These are phyloP conservation scores for Lepiota venenata DNA, from an alignment of 768 basidiomycete genomes.

Conservation along the genomic window DNA sequence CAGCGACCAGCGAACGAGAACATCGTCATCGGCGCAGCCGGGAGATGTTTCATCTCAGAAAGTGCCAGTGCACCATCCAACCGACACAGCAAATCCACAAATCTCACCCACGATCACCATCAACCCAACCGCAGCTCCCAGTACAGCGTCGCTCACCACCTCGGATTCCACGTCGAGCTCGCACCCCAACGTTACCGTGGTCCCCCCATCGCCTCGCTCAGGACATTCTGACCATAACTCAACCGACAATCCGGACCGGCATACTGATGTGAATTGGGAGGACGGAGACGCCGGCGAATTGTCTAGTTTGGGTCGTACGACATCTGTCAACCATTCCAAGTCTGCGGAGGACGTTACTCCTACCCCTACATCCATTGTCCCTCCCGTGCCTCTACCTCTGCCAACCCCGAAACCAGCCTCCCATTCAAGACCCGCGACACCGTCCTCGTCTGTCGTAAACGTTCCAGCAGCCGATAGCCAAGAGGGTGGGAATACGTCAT, in stretches of 20 bases:
- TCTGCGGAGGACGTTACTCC: constrained; percentile 3
- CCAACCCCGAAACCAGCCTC: background rate
- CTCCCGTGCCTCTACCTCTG: background rate
- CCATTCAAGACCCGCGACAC: background rate
- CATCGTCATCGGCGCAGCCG: background rate
- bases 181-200: constrained; percentile 5
- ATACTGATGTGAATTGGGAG: constrained; percentile 1
- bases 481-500: constrained; percentile 7
- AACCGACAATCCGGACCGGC: constrained; percentile 8
- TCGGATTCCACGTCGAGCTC: background rate
- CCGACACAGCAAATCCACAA: background rate
- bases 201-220: constrained; percentile 6
- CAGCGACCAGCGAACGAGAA: background rate
- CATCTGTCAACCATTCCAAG: background rate
- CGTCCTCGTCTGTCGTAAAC: background rate
- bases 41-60: background rate
- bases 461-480: background rate
- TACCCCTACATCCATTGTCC: background rate
- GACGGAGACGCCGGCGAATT: constrained; percentile 3
- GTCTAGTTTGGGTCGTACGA: constrained; percentile 11
- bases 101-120: constrained; percentile 3
- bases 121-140: background rate
- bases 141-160: constrained; percentile 2
- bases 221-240: background rate
- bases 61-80: background rate